A percentile compares a stretch with the other conserved stretches of the same genome.
phyloP scores from a whole-genome alignment of 805 yeast genomes.

The Starmerella cellae region DNA sequence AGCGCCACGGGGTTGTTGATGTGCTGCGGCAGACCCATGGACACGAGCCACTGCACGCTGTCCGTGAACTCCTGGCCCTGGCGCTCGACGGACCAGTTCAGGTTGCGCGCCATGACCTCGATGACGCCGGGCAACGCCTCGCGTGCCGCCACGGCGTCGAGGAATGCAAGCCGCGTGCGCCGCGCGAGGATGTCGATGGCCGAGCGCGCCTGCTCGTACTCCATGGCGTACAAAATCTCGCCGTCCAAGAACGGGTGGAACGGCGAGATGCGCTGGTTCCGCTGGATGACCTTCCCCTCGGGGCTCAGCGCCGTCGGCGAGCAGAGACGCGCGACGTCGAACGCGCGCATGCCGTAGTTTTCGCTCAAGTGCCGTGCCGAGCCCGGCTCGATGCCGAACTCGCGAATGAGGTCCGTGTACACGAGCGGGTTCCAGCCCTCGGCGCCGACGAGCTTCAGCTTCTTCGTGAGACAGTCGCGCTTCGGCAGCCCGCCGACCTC shows the following conservation, averaged over 20 bases:
- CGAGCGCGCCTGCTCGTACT: conserved; percentile 74
- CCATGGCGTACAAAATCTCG: conserved; percentile 69
- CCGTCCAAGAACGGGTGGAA: conserved; percentile 71
- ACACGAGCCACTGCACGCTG: conserved; percentile 27
- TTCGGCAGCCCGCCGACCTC: conserved; percentile 21
- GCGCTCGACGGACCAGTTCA: conserved; percentile 54
- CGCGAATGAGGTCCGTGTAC: conserved; percentile 67
- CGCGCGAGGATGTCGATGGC: conserved; percentile 85
- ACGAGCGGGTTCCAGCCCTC: conserved; percentile 63
- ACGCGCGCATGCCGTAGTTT: conserved; percentile 82
- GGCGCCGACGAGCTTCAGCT: conserved; percentile 58
- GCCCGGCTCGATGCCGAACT: conserved; percentile 54
- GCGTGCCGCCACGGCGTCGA: conserved; percentile 74
- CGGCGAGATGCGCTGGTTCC: conserved; percentile 21
- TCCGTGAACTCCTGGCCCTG: conserved; percentile 37
- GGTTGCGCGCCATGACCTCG: conserved; percentile 67
- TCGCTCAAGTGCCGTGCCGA: conserved; percentile 71
- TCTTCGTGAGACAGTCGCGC: conserved; percentile 40
- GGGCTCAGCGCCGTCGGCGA: conserved; percentile 24
- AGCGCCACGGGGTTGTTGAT: background rate
- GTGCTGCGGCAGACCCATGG: conserved; percentile 29
- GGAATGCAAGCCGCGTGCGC: conserved; percentile 84
- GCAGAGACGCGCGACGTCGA: conserved; percentile 48
- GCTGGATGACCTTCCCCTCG: conserved; percentile 37
- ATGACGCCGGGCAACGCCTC: conserved; percentile 73